Evolutionary conservation across 1,284 basidiomycete genomes (phyloP), one percentile per base, ranked within the genome.

Genomic region (Fomitopsis schrenkii): DNA sequence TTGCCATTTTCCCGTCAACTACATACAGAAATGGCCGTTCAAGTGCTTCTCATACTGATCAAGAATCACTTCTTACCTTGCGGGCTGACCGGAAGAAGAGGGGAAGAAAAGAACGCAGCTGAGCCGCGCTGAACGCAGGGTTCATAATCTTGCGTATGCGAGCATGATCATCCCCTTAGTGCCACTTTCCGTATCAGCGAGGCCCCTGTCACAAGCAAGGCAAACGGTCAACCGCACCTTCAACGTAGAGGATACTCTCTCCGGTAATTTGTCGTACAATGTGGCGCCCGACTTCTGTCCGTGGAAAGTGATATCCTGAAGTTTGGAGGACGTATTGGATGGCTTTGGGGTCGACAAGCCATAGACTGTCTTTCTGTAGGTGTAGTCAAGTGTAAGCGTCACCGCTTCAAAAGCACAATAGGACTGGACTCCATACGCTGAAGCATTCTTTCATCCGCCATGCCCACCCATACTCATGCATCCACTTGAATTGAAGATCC

Each of bases 101-200:
- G 17, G 81, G 78, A 5, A 82, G 72, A 63, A 81, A 81, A 2
- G 78, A 74, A 60, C 76, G 79, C 7, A 78, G 75, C 63, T 83
- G 81, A 2, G 77, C 76, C 8, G 73, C 64, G 0, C 74, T 75
- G 60, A 81, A 81, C n/a, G 74, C 80, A 0, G 77, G 77, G 54
- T 74, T 71, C 67, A 82, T 71, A 19, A 79, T 70, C 61, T 71
- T 80, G 58, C 76, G 67, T 10, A 80, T 75, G 55, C 78, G 71
- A 52, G 72, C 72, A 61, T 83, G 81, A 50, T 67, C 69, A 12
- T 75, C 71, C 12, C 75, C 80, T 82, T 28, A 14, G 3, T 4
- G 38, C 22, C 22, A 22, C 22, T 22, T 22, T 22, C 22, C 38
- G 36, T n/a, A 30, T 33, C 4, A 12, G 38, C 50, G 14, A 53